Evolutionary conservation across 2,329 filamentous ascomycete genomes (phyloP), one percentile per base, ranked within the genome.

Genomic region (Phyllachora maydis): DNA sequence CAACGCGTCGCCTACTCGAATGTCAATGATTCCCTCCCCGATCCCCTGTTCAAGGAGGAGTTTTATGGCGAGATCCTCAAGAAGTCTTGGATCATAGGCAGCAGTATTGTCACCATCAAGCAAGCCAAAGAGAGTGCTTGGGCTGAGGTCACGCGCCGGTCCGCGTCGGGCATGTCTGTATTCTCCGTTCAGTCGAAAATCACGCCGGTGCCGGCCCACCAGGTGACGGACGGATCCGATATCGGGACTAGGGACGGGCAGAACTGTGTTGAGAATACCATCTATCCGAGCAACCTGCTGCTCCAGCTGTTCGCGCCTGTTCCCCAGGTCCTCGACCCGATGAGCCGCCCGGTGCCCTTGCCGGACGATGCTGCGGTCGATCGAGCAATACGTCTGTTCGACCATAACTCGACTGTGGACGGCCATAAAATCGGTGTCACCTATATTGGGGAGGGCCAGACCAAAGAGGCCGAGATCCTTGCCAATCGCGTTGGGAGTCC

Each of bases 391-490:
- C 64, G 65, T 18, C 58, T 68, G 8, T 90, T 98, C 43, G 88
- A 98, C 45, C 69, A 73, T 16, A 90, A 69, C 33, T 75, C 85
- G 18, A 83, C 81, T 6, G 73, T 98, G 4, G 88, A 98, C 45
- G 82, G 82, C 5, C 82, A 95, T 56, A 93, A 92, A 47, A 75
- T 92, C 19, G 88, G 88, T 10, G 75, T 98, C 12, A 71, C 98
- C 19, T 98, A 93, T 45, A 74, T 95, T 32, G 82, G 76, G 25
- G 73, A 90, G 36, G 74, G 75, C 5, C 88, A 98, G 47, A 79
- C 65, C 1, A 51, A 70, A 2, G 88, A 95, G 44, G 54, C 59
- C 1, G 79, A 90, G 26, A 92, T 95, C 17, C 59, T 98, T 14
- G 65, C 75, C 36, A 98, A 98, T 34, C 68, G 77, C 4, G 71